Conservation (phyloP, 495 filamentous ascomycete species). For the Podospora pseudopauciseta region DNA sequence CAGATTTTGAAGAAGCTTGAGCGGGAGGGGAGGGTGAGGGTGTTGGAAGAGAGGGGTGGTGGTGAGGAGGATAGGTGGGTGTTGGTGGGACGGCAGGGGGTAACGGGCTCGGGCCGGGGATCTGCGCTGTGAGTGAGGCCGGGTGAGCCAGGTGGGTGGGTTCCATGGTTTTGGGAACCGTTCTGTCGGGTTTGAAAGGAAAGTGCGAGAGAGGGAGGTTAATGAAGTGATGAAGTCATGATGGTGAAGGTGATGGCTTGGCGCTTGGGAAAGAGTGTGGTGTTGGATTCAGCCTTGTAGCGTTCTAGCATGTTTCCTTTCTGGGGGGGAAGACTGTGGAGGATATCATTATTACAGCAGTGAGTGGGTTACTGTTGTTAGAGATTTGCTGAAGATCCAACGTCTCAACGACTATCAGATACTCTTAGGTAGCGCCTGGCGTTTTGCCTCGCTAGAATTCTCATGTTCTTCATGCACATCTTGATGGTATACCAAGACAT, state of each 20-base stretch:
- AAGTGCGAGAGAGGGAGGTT: background rate
- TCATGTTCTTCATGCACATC: background rate
- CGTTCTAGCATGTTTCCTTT: background rate
- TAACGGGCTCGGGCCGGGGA: slow-evolving; percentile 23
- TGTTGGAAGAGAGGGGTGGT: slow-evolving; percentile 32
- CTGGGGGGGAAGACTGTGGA: background rate
- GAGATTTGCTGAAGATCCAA: background rate
- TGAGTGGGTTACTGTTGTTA: background rate
- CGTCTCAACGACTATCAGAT: background rate
- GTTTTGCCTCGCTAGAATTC: background rate
- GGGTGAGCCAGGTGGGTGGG: background rate
- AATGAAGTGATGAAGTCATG: background rate
- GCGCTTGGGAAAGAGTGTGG: background rate
- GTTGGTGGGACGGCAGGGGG: slow-evolving; percentile 21
- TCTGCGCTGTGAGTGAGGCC: slow-evolving; percentile 34
- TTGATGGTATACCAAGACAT: background rate
- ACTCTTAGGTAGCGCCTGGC: background rate
- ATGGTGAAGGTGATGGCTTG: background rate
- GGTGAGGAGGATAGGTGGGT: slow-evolving; percentile 48
- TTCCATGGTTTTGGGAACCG: background rate
- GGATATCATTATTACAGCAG: too few relatives aligned
- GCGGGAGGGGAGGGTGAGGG: slow-evolving; percentile 56
- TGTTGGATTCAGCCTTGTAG: background rate
- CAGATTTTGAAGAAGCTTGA: slow-evolving; percentile 69
- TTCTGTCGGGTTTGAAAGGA: background rate